A percentile compares a stretch with the other conserved stretches of the same genome.
Conservation (phyloP, 2,329 filamentous ascomycete genomes). For the Teratosphaeria zuluensis region DNA sequence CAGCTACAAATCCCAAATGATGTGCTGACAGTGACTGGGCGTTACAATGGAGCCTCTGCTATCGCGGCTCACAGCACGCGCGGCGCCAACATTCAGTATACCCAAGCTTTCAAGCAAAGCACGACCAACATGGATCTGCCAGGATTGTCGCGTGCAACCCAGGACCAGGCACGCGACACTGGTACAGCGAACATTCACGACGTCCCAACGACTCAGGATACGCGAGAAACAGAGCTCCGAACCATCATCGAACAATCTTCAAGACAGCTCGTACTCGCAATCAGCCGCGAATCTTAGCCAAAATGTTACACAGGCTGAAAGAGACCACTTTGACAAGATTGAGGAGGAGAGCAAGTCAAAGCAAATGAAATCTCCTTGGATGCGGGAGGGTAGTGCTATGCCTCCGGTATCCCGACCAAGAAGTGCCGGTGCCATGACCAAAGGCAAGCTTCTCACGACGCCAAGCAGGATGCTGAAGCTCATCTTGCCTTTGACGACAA, state of each 20-base stretch:
- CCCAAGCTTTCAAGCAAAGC: neutral
- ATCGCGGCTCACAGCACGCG: constrained; percentile 17
- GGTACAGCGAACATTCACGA: constrained; percentile 1
- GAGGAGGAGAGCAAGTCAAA: constrained; percentile 42
- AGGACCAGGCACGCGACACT: constrained; percentile 1
- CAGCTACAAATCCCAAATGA: neutral
- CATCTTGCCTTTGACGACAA: constrained; percentile 61
- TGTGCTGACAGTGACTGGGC: neutral
- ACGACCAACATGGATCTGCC: constrained; percentile 3
- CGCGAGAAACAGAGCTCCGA: constrained; percentile 2
- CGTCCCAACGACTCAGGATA: neutral
- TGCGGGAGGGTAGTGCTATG: constrained; percentile 49
- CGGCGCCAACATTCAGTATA: constrained; percentile 11
- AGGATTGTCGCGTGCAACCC: constrained; percentile 9
- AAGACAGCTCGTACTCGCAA: constrained; percentile 23
- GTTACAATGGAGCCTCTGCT: constrained; percentile 19
- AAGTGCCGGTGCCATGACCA: constrained; percentile 52
- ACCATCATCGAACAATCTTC: neutral
- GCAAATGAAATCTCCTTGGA: constrained; percentile 56
- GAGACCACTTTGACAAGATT: constrained; percentile 33
- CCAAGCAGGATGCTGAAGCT: constrained; percentile 72
- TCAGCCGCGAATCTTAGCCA: constrained; percentile 33
- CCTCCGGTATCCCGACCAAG: constrained; percentile 46
- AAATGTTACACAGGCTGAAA: constrained; percentile 36
- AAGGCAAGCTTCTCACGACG: constrained; percentile 70